Percentiles rank a stretch among this genome's conserved stretches.
Conservation (phyloP, 2,329 filamentous ascomycete genomes). For the Fusarium haematococcum region DNA sequence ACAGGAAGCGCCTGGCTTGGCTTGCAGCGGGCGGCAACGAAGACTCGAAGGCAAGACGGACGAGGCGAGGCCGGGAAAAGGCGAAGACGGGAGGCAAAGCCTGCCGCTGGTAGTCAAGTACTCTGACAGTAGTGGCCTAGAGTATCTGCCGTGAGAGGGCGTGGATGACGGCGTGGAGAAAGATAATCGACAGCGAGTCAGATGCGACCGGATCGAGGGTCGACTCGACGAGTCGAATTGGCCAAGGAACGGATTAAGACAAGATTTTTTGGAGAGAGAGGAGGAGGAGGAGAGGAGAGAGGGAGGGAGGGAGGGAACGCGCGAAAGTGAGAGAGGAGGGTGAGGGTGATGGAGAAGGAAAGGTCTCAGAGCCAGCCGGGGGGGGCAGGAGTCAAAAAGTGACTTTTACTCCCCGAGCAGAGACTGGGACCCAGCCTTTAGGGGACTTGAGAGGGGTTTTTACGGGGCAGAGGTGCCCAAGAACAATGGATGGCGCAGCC, state of each 20-base stretch:
- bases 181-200: conserved; percentile 36
- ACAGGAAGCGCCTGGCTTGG: conserved; percentile 4
- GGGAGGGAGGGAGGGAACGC: conserved; percentile 6
- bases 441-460: conserved; percentile 21
- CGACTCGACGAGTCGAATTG: conserved; percentile 35
- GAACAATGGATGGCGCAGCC: conserved; percentile 28
- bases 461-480: conserved; percentile 12
- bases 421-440: conserved; percentile 24
- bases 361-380: conserved; percentile 29
- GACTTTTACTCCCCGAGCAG: conserved; percentile 29
- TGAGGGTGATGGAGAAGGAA: conserved; percentile 16
- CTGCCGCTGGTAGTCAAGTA: conserved; percentile 35
- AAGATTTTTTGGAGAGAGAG: conserved; percentile 19
- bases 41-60: conserved; percentile 15
- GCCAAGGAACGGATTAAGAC: conserved; percentile 30
- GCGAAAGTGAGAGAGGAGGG: neutral
- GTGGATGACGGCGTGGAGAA: conserved; percentile 31
- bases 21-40: conserved; percentile 9
- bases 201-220: conserved; percentile 34
- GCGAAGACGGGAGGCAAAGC: conserved; percentile 30
- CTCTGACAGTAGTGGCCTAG: conserved; percentile 8
- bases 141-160: conserved; percentile 26
- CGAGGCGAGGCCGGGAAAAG: conserved; percentile 24
- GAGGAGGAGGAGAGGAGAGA: neutral
- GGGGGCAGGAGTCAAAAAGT: conserved; percentile 19